Evolutionary conservation across 768 basidiomycete genomes (phyloP).

Genomic region (Russula virescens): DNA sequence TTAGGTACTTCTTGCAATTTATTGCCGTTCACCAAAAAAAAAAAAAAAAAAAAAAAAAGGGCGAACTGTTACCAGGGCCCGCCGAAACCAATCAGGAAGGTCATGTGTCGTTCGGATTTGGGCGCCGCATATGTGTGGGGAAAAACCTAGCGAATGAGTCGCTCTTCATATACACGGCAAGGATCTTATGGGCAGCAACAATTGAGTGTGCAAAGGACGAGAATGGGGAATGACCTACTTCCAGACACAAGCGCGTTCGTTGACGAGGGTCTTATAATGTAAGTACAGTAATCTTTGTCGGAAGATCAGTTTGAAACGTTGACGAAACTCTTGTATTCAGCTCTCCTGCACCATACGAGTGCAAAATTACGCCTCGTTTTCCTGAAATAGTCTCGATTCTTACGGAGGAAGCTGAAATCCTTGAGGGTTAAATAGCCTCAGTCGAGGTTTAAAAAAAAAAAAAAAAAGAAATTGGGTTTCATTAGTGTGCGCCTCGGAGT

Average conservation of each 20-base stretch:
- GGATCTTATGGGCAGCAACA: conserved; percentile 24
- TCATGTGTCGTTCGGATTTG: conserved; percentile 29
- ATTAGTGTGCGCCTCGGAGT: too few species aligned
- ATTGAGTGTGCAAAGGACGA: not conserved
- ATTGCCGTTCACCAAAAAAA: too few species aligned
- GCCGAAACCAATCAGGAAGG: conserved; percentile 29
- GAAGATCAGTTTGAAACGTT: not conserved
- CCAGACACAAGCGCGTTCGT: not conserved
- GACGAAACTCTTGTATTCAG: not conserved
- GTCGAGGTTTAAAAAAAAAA: too few species aligned
- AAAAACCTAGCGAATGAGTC: conserved; percentile 26
- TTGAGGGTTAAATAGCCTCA: not conserved
- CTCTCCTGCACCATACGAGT: not conserved
- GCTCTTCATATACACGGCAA: conserved; percentile 31
- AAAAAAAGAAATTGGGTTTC: too few species aligned
- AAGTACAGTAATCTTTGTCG: not conserved
- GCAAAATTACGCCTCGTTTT: not conserved
- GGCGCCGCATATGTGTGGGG: conserved; percentile 21
- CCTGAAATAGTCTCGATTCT: not conserved
- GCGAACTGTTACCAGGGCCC: conserved; percentile 16
- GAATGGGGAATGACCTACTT: not conserved
- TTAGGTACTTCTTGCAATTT: too few species aligned
- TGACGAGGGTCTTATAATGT: not conserved
- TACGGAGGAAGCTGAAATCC: not conserved
- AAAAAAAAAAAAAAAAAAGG: too few species aligned